These are phyloP conservation scores for Alnus rubra DNA, from an alignment of 306 rosid genomes.

Conservation along the genomic window DNA sequence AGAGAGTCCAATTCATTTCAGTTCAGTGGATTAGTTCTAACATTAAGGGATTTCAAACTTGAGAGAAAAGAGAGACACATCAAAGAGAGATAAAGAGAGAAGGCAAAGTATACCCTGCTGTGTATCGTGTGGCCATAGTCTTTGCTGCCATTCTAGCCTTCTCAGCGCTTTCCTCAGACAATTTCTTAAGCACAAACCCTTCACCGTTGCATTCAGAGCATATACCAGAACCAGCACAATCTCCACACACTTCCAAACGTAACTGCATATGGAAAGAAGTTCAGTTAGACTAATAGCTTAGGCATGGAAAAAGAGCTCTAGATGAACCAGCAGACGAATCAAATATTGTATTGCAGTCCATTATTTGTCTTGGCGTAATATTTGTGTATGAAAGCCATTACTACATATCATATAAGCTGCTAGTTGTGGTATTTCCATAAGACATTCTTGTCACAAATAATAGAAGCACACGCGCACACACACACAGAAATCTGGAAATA, in stretches of 20 bases:
- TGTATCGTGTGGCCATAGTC: constrained; percentile 87
- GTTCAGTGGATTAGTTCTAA: constrained; percentile 17
- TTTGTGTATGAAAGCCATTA: neutral
- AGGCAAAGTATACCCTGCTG: constrained; percentile 57
- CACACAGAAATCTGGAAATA: neutral
- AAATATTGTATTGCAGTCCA: neutral
- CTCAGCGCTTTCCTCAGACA: constrained; percentile 73
- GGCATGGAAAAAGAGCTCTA: constrained; percentile 13
- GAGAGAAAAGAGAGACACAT: neutral
- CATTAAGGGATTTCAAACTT: neutral
- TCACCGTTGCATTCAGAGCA: constrained; percentile 95
- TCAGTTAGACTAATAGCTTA: constrained; percentile 26
- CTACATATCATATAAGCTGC: neutral
- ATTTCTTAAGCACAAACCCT: constrained; percentile 83
- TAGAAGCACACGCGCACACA: neutral
- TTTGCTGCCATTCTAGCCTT: constrained; percentile 65
- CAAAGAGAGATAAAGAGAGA: constrained; percentile 7
- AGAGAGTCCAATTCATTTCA: neutral
- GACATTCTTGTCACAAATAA: neutral
- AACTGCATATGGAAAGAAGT: constrained; percentile 45
- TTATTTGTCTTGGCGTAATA: neutral
- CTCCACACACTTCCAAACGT: constrained; percentile 58
- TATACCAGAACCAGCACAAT: constrained; percentile 83
- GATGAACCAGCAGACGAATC: neutral
- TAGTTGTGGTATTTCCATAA: neutral